These are phyloP conservation scores for Phytophthora europaea DNA, from an alignment of 352 stramenopile species.

Conservation along the genomic window DNA sequence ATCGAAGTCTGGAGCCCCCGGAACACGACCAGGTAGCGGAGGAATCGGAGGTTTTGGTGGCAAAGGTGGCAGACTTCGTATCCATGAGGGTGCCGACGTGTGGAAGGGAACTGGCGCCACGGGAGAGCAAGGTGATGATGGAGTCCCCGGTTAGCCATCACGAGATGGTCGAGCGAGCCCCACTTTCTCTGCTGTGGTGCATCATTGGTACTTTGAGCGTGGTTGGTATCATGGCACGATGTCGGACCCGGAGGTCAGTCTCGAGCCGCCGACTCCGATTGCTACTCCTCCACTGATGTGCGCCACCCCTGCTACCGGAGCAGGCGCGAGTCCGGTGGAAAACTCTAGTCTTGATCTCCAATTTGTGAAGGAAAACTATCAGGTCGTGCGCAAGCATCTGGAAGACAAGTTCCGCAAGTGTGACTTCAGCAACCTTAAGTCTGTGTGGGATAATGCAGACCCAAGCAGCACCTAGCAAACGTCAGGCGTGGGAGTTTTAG, in stretches of 20 bases:
- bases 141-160: not conserved
- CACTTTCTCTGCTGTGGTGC: not conserved
- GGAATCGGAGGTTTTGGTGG: slow-evolving; percentile 1
- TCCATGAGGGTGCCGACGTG: not conserved
- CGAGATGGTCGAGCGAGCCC: not conserved
- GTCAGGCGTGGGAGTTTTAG: not conserved
- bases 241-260: not conserved
- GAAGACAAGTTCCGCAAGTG: not conserved
- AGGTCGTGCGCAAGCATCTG: not conserved
- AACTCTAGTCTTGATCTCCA: not conserved
- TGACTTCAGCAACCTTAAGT: not conserved
- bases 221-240: not conserved
- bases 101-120: not conserved
- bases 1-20: not conserved
- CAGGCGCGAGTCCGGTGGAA: not conserved
- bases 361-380: not conserved
- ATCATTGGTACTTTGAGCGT: not conserved
- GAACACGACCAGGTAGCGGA: not conserved
- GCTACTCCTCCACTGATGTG: not conserved
- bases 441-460: not conserved
- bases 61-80: not conserved
- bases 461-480: not conserved
- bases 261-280: not conserved
- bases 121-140: not conserved
- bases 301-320: not conserved